Percentiles rank a stretch among this genome's conserved stretches.
These are phyloP conservation scores for Debaryomyces castellii DNA, from an alignment of 805 yeast genomes.

Conservation along the genomic window DNA sequence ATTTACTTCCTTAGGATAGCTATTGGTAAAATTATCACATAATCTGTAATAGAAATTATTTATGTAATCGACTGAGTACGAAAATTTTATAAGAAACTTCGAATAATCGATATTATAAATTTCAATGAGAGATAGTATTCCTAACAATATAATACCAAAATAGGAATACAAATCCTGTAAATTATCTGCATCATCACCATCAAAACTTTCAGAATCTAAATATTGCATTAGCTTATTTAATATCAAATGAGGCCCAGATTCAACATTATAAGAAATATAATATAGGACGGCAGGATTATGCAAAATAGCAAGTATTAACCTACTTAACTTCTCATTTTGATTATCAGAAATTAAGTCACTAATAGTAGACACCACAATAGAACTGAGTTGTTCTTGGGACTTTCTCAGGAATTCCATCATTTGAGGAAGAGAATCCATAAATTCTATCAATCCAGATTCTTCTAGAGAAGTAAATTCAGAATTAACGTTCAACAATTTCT, in stretches of 20 bases:
- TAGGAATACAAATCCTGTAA: conserved; percentile 69
- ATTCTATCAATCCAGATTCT: conserved; percentile 36
- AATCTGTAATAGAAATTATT: conserved; percentile 32
- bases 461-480: conserved; percentile 40
- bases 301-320: conserved; percentile 53
- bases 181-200: conserved; percentile 51
- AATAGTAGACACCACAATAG: conserved; percentile 16
- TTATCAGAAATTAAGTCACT: conserved; percentile 23
- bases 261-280: conserved; percentile 42
- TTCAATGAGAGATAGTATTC: conserved; percentile 24
- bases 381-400: conserved; percentile 25
- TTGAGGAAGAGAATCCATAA: conserved; percentile 18
- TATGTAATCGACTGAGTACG: conserved; percentile 33
- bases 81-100: conserved; percentile 20
- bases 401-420: conserved; percentile 21
- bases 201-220: conserved; percentile 45
- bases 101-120: conserved; percentile 27
- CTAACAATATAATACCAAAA: conserved; percentile 59
- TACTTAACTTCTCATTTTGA: conserved; percentile 32
- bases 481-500: conserved; percentile 32
- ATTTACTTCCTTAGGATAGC: conserved; percentile 8
- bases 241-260: conserved; percentile 41
- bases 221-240: conserved; percentile 48
- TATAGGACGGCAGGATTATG: conserved; percentile 40
- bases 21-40: conserved; percentile 28